phyloP scores from a whole-genome alignment of 805 yeast genomes.

The Saccharomycopsis guyanensis region DNA sequence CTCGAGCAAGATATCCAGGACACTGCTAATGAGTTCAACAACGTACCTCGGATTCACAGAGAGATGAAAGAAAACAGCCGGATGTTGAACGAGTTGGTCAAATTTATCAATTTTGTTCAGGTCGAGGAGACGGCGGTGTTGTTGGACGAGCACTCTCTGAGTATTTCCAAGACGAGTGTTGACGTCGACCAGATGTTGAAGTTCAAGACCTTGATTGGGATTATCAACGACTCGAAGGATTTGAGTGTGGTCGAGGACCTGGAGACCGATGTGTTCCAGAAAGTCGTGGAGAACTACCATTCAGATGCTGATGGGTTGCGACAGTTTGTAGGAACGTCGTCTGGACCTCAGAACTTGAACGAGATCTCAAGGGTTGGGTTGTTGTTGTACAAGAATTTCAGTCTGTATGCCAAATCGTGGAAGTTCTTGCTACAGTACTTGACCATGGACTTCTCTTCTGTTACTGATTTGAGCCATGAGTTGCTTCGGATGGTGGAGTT shows the following conservation, averaged over 20 bases:
- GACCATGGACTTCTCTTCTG: conserved; percentile 12
- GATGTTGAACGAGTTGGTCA: conserved; percentile 42
- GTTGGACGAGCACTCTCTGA: conserved; percentile 30
- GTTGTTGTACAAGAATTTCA: conserved; percentile 15
- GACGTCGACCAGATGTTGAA: conserved; percentile 28
- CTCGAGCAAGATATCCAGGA: conserved; percentile 27
- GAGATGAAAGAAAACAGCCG: conserved; percentile 26
- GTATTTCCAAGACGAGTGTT: conserved; percentile 27
- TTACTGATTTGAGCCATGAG: conserved; percentile 21
- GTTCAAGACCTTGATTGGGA: conserved; percentile 25
- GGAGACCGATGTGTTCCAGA: conserved; percentile 17
- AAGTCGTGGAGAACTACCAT: not conserved
- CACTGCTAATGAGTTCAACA: conserved; percentile 23
- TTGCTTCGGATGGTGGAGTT: conserved; percentile 29
- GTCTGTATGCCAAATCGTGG: conserved; percentile 14
- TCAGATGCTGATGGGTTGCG: not conserved
- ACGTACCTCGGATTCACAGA: conserved; percentile 15
- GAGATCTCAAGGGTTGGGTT: conserved; percentile 19
- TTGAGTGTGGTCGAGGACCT: conserved; percentile 14
- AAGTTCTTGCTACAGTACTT: conserved; percentile 16
- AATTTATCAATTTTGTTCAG: conserved; percentile 42
- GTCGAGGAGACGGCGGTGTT: conserved; percentile 32
- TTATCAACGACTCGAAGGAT: conserved; percentile 25
- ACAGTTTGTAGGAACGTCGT: not conserved
- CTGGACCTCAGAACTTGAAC: not conserved